These are phyloP conservation scores for Polytrichum commune DNA, from an alignment of 225 moss, liverwort and hornwort species.

Conservation along the genomic window DNA sequence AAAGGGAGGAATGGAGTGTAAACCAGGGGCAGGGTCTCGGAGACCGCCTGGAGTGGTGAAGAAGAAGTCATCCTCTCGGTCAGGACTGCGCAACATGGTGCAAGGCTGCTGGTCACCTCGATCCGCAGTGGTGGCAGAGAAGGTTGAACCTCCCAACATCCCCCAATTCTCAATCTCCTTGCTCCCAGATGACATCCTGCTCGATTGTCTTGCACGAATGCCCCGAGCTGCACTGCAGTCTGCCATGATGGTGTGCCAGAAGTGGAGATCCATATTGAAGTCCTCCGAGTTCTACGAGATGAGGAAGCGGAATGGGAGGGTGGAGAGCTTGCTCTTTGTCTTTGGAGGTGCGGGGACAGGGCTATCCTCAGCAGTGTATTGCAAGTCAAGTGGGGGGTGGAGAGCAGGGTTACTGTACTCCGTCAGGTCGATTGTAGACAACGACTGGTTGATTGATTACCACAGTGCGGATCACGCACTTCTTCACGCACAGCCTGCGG, in stretches of 20 bases:
- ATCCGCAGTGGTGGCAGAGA: conserved; percentile 12
- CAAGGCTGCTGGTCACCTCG: conserved; percentile 43
- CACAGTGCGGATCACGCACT: conserved; percentile 71
- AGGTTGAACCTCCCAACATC: conserved; percentile 7
- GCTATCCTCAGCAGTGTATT: conserved; percentile 62
- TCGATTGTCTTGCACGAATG: conserved; percentile 77
- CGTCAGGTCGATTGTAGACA: conserved; percentile 58
- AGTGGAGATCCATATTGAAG: conserved; percentile 68
- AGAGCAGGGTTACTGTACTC: conserved; percentile 68
- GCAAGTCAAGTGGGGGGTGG: conserved; percentile 64
- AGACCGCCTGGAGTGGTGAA: conserved; percentile 27
- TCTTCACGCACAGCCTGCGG: conserved; percentile 74
- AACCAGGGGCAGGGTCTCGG: conserved; percentile 15
- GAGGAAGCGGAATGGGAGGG: conserved; percentile 52
- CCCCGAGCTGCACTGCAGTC: conserved; percentile 67
- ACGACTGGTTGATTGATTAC: conserved; percentile 64
- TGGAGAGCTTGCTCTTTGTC: conserved; percentile 79
- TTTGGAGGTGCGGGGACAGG: conserved; percentile 77
- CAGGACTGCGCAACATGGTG: conserved; percentile 34
- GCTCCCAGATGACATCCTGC: conserved; percentile 68
- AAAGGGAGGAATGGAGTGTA: conserved; percentile 26
- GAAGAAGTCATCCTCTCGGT: conserved; percentile 35
- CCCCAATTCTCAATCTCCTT: conserved; percentile 43
- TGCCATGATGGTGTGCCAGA: conserved; percentile 86
- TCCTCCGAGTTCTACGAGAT: conserved; percentile 78